Conservation (phyloP, 768 basidiomycete species). For the Termitomyces sp. region DNA sequence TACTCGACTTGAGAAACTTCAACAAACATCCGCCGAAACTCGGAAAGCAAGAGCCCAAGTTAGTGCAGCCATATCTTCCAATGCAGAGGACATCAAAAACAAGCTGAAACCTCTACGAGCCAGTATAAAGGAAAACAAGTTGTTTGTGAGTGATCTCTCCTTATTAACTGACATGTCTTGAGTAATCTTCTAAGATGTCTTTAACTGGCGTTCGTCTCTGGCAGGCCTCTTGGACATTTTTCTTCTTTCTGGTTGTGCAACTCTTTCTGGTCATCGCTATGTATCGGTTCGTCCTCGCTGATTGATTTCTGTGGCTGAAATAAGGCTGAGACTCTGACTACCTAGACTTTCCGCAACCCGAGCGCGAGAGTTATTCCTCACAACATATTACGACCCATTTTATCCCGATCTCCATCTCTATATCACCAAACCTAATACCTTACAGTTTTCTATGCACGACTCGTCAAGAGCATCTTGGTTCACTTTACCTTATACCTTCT, state of each 20-base stretch:
- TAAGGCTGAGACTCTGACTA: not conserved
- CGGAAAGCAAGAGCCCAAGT: constrained; percentile 45
- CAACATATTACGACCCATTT: constrained; percentile 75
- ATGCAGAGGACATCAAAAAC: constrained; percentile 29
- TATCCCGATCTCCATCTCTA: constrained; percentile 65
- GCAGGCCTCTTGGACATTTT: constrained; percentile 27
- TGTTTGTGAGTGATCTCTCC: constrained; percentile 29
- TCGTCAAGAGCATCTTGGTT: constrained; percentile 20
- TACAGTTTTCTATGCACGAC: constrained; percentile 29
- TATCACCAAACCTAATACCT: constrained; percentile 36
- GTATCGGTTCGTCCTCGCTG: constrained; percentile 48
- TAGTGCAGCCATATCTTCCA: constrained; percentile 31
- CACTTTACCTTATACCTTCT: constrained; percentile 32
- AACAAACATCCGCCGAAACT: constrained; percentile 11
- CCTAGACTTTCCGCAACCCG: constrained; percentile 41
- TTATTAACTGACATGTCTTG: not conserved
- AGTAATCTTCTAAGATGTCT: constrained; percentile 8
- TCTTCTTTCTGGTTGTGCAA: constrained; percentile 34
- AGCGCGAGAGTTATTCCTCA: constrained; percentile 57
- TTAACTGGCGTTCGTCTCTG: constrained; percentile 16
- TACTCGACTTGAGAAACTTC: constrained; percentile 12
- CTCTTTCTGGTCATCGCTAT: constrained; percentile 41
- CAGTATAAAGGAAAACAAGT: constrained; percentile 28
- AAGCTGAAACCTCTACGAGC: constrained; percentile 28
- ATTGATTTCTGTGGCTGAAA: not conserved